Conservation (phyloP, 768 basidiomycete species). For the Rhizopogon rudus region DNA sequence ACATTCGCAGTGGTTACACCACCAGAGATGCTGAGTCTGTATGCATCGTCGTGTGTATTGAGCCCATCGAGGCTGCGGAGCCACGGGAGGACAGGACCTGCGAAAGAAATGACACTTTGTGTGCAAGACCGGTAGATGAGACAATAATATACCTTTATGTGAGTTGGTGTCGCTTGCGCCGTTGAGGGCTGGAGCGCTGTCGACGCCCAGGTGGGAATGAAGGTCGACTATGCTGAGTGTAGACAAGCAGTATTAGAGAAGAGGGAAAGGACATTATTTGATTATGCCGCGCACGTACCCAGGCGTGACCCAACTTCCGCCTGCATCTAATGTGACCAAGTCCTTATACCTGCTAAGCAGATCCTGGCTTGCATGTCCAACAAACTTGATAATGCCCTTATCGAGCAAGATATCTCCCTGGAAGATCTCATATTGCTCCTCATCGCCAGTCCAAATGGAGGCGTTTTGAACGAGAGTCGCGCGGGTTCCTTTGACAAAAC, state of each 20-base stretch:
- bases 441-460: slow-evolving; percentile 48
- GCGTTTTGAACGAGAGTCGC: slow-evolving; percentile 41
- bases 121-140: background rate
- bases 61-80: slow-evolving; percentile 80
- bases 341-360: slow-evolving; percentile 33
- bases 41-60: slow-evolving; percentile 80
- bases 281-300: slow-evolving; percentile 38
- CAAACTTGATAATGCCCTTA: slow-evolving; percentile 29
- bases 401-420: slow-evolving; percentile 38
- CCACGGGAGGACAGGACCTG: slow-evolving; percentile 65
- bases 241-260: slow-evolving; percentile 13
- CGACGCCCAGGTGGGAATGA: slow-evolving; percentile 77
- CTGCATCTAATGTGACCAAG: slow-evolving; percentile 51
- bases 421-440: slow-evolving; percentile 29
- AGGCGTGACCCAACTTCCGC: slow-evolving; percentile 66
- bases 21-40: slow-evolving; percentile 71
- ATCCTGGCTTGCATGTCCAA: slow-evolving; percentile 37
- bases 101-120: background rate
- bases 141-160: slow-evolving; percentile 32
- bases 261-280: background rate
- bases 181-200: slow-evolving; percentile 49
- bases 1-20: slow-evolving; percentile 86
- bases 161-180: slow-evolving; percentile 63
- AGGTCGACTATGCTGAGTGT: slow-evolving; percentile 49
- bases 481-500: slow-evolving; percentile 33